Conservation (phyloP, 345 rosid genomes). For the thale cress (Arabidopsis thaliana) region TAIR10.1 NC_003070.9:7031501-7032000, state of each 20-base stretch:
- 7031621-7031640: slow-evolving; percentile 1
- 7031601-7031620: background rate
- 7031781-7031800: slow-evolving; percentile 42
- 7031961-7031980: slow-evolving; percentile 35
- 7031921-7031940: background rate
- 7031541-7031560: background rate
- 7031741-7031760: slow-evolving; percentile 12
- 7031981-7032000: slow-evolving; percentile 29
- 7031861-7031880: slow-evolving; percentile 9
- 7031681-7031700: background rate
- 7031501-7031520: background rate
- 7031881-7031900: slow-evolving; percentile 26
- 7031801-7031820: slow-evolving; percentile 37
- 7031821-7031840: slow-evolving; percentile 28
- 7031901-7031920: slow-evolving; percentile 38
- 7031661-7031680: slow-evolving; percentile 24
- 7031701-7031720: background rate
- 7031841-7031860: slow-evolving; percentile 33
- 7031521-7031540: too few species aligned
- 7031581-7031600: background rate
- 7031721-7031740: background rate
- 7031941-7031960: slow-evolving; percentile 9
- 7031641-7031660: background rate
- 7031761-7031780: slow-evolving; percentile 2
- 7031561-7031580: background rate